Evolutionary conservation across 1,284 basidiomycete genomes (phyloP), one percentile per base, ranked within the genome.

Genomic region (Amylostereum chailletii): DNA sequence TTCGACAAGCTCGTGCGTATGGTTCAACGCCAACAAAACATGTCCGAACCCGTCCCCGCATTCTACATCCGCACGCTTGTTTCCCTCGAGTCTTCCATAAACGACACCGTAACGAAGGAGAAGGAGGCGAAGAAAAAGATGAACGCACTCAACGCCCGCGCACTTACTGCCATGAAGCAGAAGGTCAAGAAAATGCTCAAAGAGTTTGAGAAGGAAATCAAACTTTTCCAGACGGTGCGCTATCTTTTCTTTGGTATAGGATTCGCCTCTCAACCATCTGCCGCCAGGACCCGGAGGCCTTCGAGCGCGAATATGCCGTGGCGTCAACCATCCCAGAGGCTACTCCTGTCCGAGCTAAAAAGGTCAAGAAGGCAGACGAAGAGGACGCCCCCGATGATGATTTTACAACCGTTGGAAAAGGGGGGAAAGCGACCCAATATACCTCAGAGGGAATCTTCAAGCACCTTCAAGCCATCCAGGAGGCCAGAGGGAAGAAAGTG

Each of bases 71-170:
- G 82, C 60, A 82, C 84, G 32, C 74, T 99, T 45, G 66, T 78
- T 50, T 80, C 74, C 56, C 81, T 99, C 45, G 94, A 99, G 59
- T 68, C 74, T 41, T 83, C 86, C 41, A 72, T 97, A 59, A 87
- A 79, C 58, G 71, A 70, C 37, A 84, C 92, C 3, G 69, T 91
- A 42, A 76, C 86, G 29, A 87, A 88, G 63, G 93, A 95, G 67
- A 95, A 95, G 68, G 83, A 94, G 55, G 79, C 89, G 2, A 86
- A 86, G 69, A 97, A 97, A 73, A 99, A 98, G 75, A 93, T 96
- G 87, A 95, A 95, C 60, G 90, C 93, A 1, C 87, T 81, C 55
- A 95, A 95, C 63, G 90, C 93, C 45, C 94, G 92, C 64, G 94
- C 94, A 1, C 77, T 98, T 60, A 98, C 94, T 57, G 88, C 88